These are phyloP conservation scores for Trichoderma sp. DNA, from an alignment of 2,329 filamentous ascomycete genomes.

Conservation along the genomic window DNA sequence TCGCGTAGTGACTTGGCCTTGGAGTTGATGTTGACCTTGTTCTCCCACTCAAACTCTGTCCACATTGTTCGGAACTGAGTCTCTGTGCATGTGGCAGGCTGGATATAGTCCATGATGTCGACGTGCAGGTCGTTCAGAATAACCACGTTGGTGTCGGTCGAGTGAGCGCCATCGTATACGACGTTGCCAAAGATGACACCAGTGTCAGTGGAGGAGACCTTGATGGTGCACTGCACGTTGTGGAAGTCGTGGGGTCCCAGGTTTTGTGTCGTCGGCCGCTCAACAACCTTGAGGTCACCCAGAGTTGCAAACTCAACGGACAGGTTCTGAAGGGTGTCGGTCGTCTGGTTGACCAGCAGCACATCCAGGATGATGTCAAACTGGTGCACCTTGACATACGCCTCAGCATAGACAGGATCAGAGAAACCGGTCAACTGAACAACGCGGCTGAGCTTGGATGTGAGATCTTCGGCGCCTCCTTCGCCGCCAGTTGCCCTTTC, in stretches of 20 bases:
- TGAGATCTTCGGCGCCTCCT: conserved; percentile 76
- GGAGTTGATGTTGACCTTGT: conserved; percentile 99
- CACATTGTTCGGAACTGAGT: conserved; percentile 99
- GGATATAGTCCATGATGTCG: conserved; percentile 99
- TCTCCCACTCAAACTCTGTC: conserved; percentile 99
- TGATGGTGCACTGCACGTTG: conserved; percentile 98
- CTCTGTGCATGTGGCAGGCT: conserved; percentile 93
- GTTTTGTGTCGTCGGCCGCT: conserved; percentile 94
- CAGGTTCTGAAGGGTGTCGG: conserved; percentile 92
- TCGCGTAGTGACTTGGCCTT: conserved; percentile 90
- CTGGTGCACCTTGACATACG: conserved; percentile 97
- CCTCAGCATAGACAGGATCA: conserved; percentile 97
- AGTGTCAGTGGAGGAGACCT: conserved; percentile 96
- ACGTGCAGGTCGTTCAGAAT: conserved; percentile 98
- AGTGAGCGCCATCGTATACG: conserved; percentile 91
- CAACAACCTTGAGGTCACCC: conserved; percentile 95
- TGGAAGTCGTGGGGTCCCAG: conserved; percentile 94
- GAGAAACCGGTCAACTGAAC: conserved; percentile 98
- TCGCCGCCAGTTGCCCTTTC: conserved; percentile 95
- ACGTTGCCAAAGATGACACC: conserved; percentile 99
- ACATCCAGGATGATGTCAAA: conserved; percentile 98
- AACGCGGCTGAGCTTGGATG: conserved; percentile 91
- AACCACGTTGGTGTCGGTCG: conserved; percentile 91
- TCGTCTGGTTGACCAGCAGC: conserved; percentile 94
- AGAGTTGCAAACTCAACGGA: conserved; percentile 98